Conservation (phyloP, 2,329 filamentous ascomycete species). For the Trichoderma polysporum region DNA sequence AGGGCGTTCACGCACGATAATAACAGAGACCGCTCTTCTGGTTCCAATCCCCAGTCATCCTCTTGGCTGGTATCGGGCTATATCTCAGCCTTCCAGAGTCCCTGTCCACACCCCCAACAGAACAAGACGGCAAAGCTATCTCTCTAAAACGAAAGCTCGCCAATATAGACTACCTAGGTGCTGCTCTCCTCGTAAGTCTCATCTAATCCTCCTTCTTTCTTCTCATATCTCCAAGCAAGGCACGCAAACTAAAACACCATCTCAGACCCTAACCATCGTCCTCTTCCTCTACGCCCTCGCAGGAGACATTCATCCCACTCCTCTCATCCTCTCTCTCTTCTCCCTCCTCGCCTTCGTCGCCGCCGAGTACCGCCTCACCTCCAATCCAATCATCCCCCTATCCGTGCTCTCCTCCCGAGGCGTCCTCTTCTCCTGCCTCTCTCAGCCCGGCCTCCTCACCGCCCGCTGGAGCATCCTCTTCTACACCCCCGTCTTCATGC, state of each 20-base stretch:
- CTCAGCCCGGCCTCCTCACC: slow-evolving; percentile 77
- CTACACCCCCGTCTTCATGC: slow-evolving; percentile 76
- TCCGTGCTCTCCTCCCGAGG: slow-evolving; percentile 67
- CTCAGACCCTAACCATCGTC: slow-evolving; percentile 62
- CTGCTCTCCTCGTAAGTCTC: slow-evolving; percentile 58
- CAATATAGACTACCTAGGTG: slow-evolving; percentile 72
- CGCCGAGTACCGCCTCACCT: slow-evolving; percentile 62
- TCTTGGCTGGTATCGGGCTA: slow-evolving; percentile 61
- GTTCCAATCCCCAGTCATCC: slow-evolving; percentile 64
- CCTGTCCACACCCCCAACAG: background rate
- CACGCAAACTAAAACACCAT: background rate
- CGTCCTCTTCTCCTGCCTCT: slow-evolving; percentile 69
- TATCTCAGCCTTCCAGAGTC: slow-evolving; percentile 62
- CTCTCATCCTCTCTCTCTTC: slow-evolving; percentile 59
- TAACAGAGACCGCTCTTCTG: slow-evolving; percentile 68
- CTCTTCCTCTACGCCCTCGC: slow-evolving; percentile 72
- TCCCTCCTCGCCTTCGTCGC: slow-evolving; percentile 55
- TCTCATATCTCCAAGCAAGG: too few relatives aligned
- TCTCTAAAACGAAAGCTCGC: background rate
- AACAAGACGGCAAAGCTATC: background rate
- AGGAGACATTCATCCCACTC: slow-evolving; percentile 57
- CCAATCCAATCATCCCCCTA: slow-evolving; percentile 74
- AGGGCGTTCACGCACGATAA: background rate
- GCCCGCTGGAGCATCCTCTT: slow-evolving; percentile 78
- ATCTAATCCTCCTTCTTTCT: background rate